Percentiles rank a stretch among this genome's conserved stretches.
These are phyloP conservation scores for Trichoderma sp. DNA, from an alignment of 2,329 filamentous ascomycete species.

Conservation along the genomic window DNA sequence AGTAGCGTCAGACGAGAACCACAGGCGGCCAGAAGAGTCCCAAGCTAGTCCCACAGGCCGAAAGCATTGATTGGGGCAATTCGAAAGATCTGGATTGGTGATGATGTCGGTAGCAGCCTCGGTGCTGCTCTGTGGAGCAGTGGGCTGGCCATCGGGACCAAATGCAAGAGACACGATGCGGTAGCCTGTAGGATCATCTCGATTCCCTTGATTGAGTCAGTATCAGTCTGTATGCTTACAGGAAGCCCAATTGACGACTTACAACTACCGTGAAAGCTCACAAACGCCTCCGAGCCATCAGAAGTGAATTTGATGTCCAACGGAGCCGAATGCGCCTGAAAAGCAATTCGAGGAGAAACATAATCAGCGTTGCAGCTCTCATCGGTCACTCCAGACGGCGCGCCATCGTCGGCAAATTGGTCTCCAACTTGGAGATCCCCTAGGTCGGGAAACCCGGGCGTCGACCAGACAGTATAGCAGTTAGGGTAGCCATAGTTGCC, in stretches of 20 bases:
- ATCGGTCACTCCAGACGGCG: constrained; percentile 40
- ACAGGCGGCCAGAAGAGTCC: constrained; percentile 53
- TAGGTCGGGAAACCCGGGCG: constrained; percentile 40
- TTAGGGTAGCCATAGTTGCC: constrained; percentile 68
- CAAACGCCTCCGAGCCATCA: constrained; percentile 56
- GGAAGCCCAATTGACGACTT: constrained; percentile 26
- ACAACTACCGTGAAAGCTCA: constrained; percentile 73
- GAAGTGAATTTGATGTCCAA: constrained; percentile 66
- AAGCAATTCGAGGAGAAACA: constrained; percentile 53
- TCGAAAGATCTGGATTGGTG: constrained; percentile 48
- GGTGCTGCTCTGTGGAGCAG: constrained; percentile 39
- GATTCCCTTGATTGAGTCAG: constrained; percentile 37
- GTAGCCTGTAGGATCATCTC: constrained; percentile 45
- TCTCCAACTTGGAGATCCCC: constrained; percentile 43
- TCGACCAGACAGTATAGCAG: constrained; percentile 66
- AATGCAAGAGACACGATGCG: constrained; percentile 43
- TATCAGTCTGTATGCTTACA: not conserved
- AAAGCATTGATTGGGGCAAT: constrained; percentile 58
- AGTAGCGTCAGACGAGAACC: constrained; percentile 59
- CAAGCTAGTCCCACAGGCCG: constrained; percentile 58
- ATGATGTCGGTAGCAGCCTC: constrained; percentile 52
- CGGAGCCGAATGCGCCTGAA: constrained; percentile 65
- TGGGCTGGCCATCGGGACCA: constrained; percentile 39
- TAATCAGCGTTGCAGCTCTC: constrained; percentile 42
- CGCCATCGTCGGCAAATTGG: constrained; percentile 45